Conservation (phyloP, 148 eudicot species). For the Amaranthus cruentus region DNA sequence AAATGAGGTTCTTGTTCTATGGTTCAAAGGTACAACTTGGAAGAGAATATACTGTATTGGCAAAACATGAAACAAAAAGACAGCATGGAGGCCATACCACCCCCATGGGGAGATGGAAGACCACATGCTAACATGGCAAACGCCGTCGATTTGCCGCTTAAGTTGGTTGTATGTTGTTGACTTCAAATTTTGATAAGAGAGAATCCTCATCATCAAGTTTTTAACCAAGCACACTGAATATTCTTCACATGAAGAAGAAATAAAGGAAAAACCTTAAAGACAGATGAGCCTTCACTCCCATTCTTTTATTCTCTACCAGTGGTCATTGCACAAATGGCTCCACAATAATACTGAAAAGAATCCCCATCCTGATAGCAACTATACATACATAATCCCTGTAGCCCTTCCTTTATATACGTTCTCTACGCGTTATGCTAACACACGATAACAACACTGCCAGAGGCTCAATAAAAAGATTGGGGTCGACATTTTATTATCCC, state of each 20-base stretch:
- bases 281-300: slow-evolving; percentile 19
- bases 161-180: slow-evolving; percentile 24
- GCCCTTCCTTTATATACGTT: slow-evolving; percentile 19
- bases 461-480: too few relatives aligned
- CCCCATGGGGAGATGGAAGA: slow-evolving; percentile 19
- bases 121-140: slow-evolving; percentile 30
- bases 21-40: slow-evolving; percentile 10
- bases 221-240: slow-evolving; percentile 33
- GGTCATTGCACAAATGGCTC: slow-evolving; percentile 23
- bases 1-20: not conserved
- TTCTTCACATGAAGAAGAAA: slow-evolving; percentile 17
- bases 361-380: slow-evolving; percentile 35
- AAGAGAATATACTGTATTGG: slow-evolving; percentile 23
- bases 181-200: slow-evolving; percentile 43
- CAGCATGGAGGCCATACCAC: slow-evolving; percentile 30
- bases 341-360: slow-evolving; percentile 48
- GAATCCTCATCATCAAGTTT: slow-evolving; percentile 37
- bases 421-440: not conserved
- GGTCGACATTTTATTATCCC: too few relatives aligned
- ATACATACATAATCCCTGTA: slow-evolving; percentile 22
- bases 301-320: slow-evolving; percentile 23
- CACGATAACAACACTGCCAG: too few relatives aligned
- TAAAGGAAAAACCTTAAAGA: slow-evolving; percentile 26
- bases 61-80: slow-evolving; percentile 7
- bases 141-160: slow-evolving; percentile 19